A percentile compares a stretch with the other conserved stretches of the same genome.
These are phyloP conservation scores for Paracoccidioides brasiliensis DNA, from an alignment of 2,329 filamentous ascomycete genomes.

Conservation along the genomic window DNA sequence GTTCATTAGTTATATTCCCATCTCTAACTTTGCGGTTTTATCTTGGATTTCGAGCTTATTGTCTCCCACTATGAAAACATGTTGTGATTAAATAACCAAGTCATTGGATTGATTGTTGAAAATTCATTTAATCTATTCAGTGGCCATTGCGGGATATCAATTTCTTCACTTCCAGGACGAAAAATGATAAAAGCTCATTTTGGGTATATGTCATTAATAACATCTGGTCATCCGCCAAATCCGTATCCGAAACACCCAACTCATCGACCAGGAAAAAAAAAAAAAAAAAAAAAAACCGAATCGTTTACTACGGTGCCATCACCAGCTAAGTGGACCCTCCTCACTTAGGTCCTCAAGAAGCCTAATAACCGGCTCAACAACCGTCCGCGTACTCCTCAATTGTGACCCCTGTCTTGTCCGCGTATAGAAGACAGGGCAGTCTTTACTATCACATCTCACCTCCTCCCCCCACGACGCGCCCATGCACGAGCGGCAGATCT, in stretches of 20 bases:
- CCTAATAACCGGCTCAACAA: conserved; percentile 25
- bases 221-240: not conserved
- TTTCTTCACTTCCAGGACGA: no score
- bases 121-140: no score
- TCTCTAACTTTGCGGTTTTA: no score
- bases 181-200: not conserved
- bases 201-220: not conserved
- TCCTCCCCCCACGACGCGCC: conserved; percentile 59
- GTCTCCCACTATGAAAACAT: no score
- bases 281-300: not conserved
- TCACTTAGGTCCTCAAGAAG: conserved; percentile 24
- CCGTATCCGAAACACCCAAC: not conserved
- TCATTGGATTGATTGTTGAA: no score
- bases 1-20: no score
- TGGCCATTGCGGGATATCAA: no score
- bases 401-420: conserved; percentile 26
- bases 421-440: conserved; percentile 81
- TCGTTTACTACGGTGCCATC: not conserved
- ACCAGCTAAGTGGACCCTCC: conserved; percentile 27
- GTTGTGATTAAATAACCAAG: no score
- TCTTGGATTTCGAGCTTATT: no score
- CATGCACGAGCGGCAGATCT: conserved; percentile 69
- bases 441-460: conserved; percentile 76
- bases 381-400: conserved; percentile 25
- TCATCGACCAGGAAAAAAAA: not conserved